Conservation (phyloP, 495 filamentous ascomycete genomes). For the Massariosphaeria phaeospora region DNA sequence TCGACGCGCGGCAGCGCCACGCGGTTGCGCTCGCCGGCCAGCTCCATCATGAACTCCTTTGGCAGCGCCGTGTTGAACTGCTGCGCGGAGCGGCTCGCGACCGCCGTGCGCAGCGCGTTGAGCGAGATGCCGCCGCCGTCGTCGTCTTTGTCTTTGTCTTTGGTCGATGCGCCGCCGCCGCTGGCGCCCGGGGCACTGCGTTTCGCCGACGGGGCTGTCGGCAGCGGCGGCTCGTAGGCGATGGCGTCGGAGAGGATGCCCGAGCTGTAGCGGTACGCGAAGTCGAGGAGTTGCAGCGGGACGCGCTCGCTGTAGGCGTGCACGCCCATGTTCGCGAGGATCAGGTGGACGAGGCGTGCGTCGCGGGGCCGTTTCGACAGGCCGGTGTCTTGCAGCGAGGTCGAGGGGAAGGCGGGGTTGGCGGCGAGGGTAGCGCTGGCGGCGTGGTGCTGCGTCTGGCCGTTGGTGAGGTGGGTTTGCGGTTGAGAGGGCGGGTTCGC, state of each 20-base stretch:
- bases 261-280: conserved; percentile 80
- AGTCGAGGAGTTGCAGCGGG: conserved; percentile 89
- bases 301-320: conserved; percentile 90
- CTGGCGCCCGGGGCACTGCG: too few relatives aligned
- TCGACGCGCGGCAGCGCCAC: conserved; percentile 71
- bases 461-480: conserved; percentile 22
- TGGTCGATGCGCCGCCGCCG: conserved; percentile 28
- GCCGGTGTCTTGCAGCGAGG: conserved; percentile 57
- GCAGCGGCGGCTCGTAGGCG: conserved; percentile 49
- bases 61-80: conserved; percentile 62
- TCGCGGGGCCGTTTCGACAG: conserved; percentile 73
- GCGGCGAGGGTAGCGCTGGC: too few relatives aligned
- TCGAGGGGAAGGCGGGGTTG: conserved; percentile 44
- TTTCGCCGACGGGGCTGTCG: conserved; percentile 21
- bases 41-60: conserved; percentile 82
- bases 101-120: conserved; percentile 57
- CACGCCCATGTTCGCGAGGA: conserved; percentile 82
- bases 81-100: conserved; percentile 58
- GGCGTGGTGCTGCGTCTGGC: conserved; percentile 33
- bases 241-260: conserved; percentile 63
- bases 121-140: conserved; percentile 48
- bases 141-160: conserved; percentile 34
- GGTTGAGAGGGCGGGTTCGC: conserved; percentile 20
- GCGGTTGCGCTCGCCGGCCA: conserved; percentile 76
- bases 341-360: conserved; percentile 82